phyloP scores from a whole-genome alignment of 2,329 filamentous ascomycete species.

The Ascochyta viciae-villosae region DNA sequence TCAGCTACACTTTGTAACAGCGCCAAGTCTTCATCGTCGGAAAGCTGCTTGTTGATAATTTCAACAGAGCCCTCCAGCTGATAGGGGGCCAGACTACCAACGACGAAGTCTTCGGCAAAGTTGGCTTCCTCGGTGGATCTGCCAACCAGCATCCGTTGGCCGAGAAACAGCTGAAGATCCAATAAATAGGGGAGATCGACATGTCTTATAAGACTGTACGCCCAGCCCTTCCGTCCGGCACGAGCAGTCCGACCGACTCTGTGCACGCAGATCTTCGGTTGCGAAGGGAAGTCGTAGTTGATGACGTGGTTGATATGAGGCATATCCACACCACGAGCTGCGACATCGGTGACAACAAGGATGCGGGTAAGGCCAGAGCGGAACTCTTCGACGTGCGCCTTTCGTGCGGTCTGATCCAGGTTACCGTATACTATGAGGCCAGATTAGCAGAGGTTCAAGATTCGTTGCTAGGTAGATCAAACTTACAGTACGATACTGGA shows the following conservation, averaged over 20 bases:
- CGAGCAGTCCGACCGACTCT: slow-evolving; percentile 94
- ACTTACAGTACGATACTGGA: slow-evolving; percentile 75
- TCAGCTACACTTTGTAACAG: slow-evolving; percentile 74
- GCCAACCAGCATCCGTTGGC: slow-evolving; percentile 81
- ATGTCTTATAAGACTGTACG: slow-evolving; percentile 88
- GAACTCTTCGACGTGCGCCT: slow-evolving; percentile 91
- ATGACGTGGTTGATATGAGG: slow-evolving; percentile 95
- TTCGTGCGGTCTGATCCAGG: slow-evolving; percentile 90
- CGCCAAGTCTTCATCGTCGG: slow-evolving; percentile 76
- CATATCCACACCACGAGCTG: slow-evolving; percentile 97
- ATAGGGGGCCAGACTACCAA: slow-evolving; percentile 77
- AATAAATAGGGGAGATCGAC: slow-evolving; percentile 90
- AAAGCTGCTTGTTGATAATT: slow-evolving; percentile 79
- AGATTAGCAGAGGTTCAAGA: neutral
- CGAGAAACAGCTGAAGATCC: slow-evolving; percentile 92
- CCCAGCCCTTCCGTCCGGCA: slow-evolving; percentile 92
- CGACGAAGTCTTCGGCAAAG: slow-evolving; percentile 82
- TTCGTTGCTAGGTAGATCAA: neutral
- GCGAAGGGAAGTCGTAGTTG: slow-evolving; percentile 97
- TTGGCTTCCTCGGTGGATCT: slow-evolving; percentile 67
- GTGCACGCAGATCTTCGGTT: slow-evolving; percentile 96
- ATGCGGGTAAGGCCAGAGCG: slow-evolving; percentile 84
- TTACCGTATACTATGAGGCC: slow-evolving; percentile 76
- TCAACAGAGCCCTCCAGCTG: slow-evolving; percentile 78
- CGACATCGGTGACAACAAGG: slow-evolving; percentile 94